Evolutionary conservation across 140 eudicot genomes (phyloP), one percentile per base, ranked within the genome.

Genomic region (Senecio squalidus): DNA sequence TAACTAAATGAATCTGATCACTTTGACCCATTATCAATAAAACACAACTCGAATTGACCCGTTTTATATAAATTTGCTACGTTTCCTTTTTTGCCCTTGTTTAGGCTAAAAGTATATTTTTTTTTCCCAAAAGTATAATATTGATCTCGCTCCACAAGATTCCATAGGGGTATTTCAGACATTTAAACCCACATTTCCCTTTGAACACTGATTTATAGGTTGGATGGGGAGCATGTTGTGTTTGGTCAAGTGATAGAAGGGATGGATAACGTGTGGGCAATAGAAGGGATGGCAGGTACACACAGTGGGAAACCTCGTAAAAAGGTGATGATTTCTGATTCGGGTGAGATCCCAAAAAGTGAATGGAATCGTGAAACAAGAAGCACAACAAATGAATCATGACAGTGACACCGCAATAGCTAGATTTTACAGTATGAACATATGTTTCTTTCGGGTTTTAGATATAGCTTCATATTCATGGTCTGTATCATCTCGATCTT

Each of bases 241-340:
- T 90, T 86, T 62, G 95, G 95, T 8, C 76, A 76, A 75, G 94
- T 90, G 21, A 78, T 90, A 2, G 95, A 90, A 50, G 95, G 97
- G 48, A 86, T 90, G 95, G 95, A 86, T 64, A 78, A 78, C 17
- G 94, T 90, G 31, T 90, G 72, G 30, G 90, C 82, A 16, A 78
- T 90, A 43, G 97, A 90, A 58, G 97, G 97, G 5, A 72, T 87
- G 54, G 97, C 95, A 1, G 97, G 97, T 53, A 90, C 95, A 10
- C 80, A 90, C 62, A 83, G 89, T 28, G 95, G 97, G 57, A 90
- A 85, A 61, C 97, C 97, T 31, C 82, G 95, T 67, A 90, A 90
- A 68, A 90, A 90, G 65, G 95, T 90, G n/a, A 53, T 86, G 14
- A 86, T 90, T 14, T 70, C 84, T 34, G 94, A 90, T 68, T 83